phyloP scores from a whole-genome alignment of 2,329 filamentous ascomycete species.

The Fusarium euwallaceae region DNA sequence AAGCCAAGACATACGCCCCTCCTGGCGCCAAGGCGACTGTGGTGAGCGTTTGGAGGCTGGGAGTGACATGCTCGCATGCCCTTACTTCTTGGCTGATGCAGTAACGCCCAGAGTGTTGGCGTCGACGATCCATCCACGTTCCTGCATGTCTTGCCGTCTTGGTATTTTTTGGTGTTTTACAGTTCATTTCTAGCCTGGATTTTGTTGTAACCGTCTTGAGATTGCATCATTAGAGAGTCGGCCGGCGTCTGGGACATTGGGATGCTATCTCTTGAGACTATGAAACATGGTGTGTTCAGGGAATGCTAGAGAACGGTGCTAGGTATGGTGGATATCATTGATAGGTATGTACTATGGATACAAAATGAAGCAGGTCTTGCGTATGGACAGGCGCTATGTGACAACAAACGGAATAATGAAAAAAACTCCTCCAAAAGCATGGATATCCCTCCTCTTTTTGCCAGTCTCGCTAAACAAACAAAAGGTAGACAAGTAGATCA shows the following conservation, averaged over 20 bases:
- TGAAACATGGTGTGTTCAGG: conserved; percentile 8
- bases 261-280: background rate
- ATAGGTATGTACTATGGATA: conserved; percentile 25
- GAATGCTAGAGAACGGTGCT: conserved; percentile 18
- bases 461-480: conserved; percentile 25
- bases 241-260: conserved; percentile 18
- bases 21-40: conserved; percentile 4
- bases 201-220: conserved; percentile 4
- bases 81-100: conserved; percentile 8
- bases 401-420: background rate
- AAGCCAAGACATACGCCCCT: background rate
- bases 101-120: background rate
- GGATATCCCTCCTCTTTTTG: conserved; percentile 24
- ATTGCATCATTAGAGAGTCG: conserved; percentile 9
- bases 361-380: conserved; percentile 39
- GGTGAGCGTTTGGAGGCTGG: background rate
- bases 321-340: conserved; percentile 35
- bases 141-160: conserved; percentile 4
- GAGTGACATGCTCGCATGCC: background rate
- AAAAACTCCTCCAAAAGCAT: conserved; percentile 21
- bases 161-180: conserved; percentile 7
- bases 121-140: background rate
- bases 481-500: conserved; percentile 13
- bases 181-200: background rate
- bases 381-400: conserved; percentile 28